These are phyloP conservation scores for Coccomyxa sp. DNA, from an alignment of 139 green algal species.

Conservation along the genomic window DNA sequence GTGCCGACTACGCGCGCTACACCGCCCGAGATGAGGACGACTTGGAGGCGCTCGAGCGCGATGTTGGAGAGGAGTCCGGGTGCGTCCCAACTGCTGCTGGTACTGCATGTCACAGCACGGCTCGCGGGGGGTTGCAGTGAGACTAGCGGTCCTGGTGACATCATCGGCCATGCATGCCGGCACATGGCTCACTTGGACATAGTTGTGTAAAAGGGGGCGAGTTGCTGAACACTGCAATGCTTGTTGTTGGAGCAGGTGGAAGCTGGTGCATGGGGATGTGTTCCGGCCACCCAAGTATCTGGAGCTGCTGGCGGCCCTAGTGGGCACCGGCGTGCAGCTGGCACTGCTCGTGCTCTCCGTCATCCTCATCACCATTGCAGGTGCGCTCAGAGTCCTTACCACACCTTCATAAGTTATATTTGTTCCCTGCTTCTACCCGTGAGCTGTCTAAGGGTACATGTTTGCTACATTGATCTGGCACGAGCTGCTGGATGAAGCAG, in stretches of 20 bases:
- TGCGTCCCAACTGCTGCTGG: neutral
- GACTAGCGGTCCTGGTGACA: too few relatives aligned
- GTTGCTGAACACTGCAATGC: too few relatives aligned
- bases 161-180: too few relatives aligned
- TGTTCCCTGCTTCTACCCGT: too few relatives aligned
- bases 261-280: constrained; percentile 96
- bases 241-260: constrained; percentile 62
- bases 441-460: too few relatives aligned
- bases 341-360: constrained; percentile 73
- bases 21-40: constrained; percentile 66
- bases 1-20: constrained; percentile 82
- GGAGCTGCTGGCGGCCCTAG: constrained; percentile 70
- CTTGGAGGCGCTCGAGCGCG: constrained; percentile 79
- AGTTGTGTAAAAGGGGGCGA: too few relatives aligned
- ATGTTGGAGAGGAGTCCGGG: constrained; percentile 87
- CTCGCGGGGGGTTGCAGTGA: too few relatives aligned
- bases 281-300: constrained; percentile 79
- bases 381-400: constrained; percentile 1
- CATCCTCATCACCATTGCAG: constrained; percentile 89
- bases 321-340: constrained; percentile 84
- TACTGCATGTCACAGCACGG: too few relatives aligned
- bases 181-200: too few relatives aligned
- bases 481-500: too few relatives aligned
- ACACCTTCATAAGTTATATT: neutral
- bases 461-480: too few relatives aligned